phyloP scores from a whole-genome alignment of 345 rosid species.

The Salix dunnii region DNA sequence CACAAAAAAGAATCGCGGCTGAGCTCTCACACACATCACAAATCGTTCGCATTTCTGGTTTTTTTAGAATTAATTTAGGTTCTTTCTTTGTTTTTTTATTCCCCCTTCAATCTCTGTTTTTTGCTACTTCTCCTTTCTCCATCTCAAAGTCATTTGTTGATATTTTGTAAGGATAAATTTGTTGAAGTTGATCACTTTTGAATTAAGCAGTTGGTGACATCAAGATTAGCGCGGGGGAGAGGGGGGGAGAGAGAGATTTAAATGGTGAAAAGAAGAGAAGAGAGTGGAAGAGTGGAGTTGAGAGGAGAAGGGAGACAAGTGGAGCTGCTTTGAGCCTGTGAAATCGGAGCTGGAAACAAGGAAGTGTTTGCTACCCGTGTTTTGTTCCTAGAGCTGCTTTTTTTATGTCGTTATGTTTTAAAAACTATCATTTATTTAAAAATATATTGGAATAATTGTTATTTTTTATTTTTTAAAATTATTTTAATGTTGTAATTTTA shows the following conservation, averaged over 20 bases:
- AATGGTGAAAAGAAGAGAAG: neutral
- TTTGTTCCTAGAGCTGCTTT: no score
- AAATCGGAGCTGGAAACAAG: neutral
- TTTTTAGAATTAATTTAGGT: neutral
- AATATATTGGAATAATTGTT: neutral
- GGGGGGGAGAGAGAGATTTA: neutral
- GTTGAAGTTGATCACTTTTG: neutral
- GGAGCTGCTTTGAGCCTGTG: neutral
- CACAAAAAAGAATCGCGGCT: slow-evolving; percentile 80
- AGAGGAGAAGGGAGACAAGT: neutral
- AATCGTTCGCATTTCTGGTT: slow-evolving; percentile 54
- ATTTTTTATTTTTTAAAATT: no score
- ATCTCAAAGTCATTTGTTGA: neutral
- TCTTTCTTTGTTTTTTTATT: neutral
- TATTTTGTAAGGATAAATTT: neutral
- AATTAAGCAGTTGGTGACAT: neutral
- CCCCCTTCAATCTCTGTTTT: neutral
- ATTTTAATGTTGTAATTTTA: no score
- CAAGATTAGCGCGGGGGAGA: no score
- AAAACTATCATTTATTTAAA: no score
- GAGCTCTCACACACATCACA: slow-evolving; percentile 75
- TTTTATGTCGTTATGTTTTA: no score
- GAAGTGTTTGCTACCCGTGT: neutral
- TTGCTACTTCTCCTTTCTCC: neutral
- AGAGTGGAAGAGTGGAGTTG: neutral